Evolutionary conservation across 1,139 yeast genomes (phyloP).

Genomic region (Sugiyamaella neomexicana): DNA sequence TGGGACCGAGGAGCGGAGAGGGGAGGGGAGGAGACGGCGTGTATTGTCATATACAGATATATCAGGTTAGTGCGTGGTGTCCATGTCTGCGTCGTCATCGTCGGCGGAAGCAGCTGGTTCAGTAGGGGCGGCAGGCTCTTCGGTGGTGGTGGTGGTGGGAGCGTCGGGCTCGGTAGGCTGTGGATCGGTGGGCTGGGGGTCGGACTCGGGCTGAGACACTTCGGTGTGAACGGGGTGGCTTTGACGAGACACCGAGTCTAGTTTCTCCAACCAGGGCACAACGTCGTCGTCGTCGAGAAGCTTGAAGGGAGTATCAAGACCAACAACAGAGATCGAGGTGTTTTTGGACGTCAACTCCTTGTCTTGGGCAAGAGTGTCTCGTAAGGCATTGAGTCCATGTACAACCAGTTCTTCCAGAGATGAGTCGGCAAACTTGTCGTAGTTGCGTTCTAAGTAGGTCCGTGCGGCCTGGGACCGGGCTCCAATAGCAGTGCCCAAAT

Average conservation of each 20-base stretch:
- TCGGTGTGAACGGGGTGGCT: slow-evolving; percentile 14
- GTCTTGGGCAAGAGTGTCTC: slow-evolving; percentile 93
- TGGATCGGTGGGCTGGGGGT: neutral
- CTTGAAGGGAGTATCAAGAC: slow-evolving; percentile 70
- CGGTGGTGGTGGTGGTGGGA: slow-evolving; percentile 15
- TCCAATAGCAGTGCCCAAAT: slow-evolving; percentile 93
- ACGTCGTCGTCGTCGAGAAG: slow-evolving; percentile 86
- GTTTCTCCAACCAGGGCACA: slow-evolving; percentile 67
- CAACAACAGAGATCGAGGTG: slow-evolving; percentile 90
- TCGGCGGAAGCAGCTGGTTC: slow-evolving; percentile 12
- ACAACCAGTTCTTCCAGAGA: slow-evolving; percentile 73
- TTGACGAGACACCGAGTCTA: slow-evolving; percentile 54
- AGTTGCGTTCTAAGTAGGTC: slow-evolving; percentile 86
- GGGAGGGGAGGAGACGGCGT: neutral
- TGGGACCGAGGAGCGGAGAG: neutral
- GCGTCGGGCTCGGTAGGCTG: slow-evolving; percentile 7
- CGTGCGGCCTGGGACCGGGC: slow-evolving; percentile 98
- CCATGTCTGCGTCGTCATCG: slow-evolving; percentile 24
- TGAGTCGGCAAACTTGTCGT: slow-evolving; percentile 63
- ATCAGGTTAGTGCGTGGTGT: slow-evolving; percentile 28
- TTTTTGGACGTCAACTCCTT: slow-evolving; percentile 82
- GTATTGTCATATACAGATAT: slow-evolving; percentile 1
- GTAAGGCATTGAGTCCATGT: slow-evolving; percentile 85
- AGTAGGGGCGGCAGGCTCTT: no score
- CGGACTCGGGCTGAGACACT: slow-evolving; percentile 1